These are phyloP conservation scores for Globisporangium nagaii DNA, from an alignment of 352 stramenopile genomes.

Conservation along the genomic window DNA sequence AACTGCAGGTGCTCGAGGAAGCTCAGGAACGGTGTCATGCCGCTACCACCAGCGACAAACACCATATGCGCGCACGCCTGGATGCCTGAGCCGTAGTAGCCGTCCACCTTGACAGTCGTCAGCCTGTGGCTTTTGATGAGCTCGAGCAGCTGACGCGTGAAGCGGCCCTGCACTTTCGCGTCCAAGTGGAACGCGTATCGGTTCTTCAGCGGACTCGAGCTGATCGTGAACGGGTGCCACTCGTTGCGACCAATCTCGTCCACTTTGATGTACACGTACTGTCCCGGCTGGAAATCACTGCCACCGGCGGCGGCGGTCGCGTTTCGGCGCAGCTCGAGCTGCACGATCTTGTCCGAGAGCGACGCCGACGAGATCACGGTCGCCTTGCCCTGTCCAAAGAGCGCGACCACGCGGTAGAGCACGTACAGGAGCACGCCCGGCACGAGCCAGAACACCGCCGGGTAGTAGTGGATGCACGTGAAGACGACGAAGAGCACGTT, in stretches of 20 bases:
- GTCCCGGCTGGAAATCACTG: slow-evolving; percentile 39
- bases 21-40: slow-evolving; percentile 71
- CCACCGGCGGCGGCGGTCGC: not conserved
- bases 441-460: slow-evolving; percentile 50
- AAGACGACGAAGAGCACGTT: slow-evolving; percentile 41
- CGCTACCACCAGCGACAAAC: slow-evolving; percentile 60
- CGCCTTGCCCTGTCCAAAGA: slow-evolving; percentile 30
- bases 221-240: slow-evolving; percentile 75
- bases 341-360: slow-evolving; percentile 41
- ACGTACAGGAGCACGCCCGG: slow-evolving; percentile 46
- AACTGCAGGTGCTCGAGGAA: slow-evolving; percentile 48
- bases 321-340: slow-evolving; percentile 48
- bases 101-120: slow-evolving; percentile 45
- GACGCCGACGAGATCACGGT: slow-evolving; percentile 33
- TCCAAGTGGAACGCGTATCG: slow-evolving; percentile 41
- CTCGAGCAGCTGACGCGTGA: slow-evolving; percentile 44
- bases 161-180: slow-evolving; percentile 55
- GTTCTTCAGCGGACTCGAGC: slow-evolving; percentile 47
- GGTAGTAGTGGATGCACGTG: slow-evolving; percentile 66
- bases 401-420: slow-evolving; percentile 54
- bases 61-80: slow-evolving; percentile 46
- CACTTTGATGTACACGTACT: slow-evolving; percentile 75
- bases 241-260: slow-evolving; percentile 40
- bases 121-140: slow-evolving; percentile 40
- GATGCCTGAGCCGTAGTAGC: slow-evolving; percentile 64